A percentile compares a stretch with the other conserved stretches of the same genome.
Conservation (phyloP, 305 asterid species). For the Solanum hybrid region DNA sequence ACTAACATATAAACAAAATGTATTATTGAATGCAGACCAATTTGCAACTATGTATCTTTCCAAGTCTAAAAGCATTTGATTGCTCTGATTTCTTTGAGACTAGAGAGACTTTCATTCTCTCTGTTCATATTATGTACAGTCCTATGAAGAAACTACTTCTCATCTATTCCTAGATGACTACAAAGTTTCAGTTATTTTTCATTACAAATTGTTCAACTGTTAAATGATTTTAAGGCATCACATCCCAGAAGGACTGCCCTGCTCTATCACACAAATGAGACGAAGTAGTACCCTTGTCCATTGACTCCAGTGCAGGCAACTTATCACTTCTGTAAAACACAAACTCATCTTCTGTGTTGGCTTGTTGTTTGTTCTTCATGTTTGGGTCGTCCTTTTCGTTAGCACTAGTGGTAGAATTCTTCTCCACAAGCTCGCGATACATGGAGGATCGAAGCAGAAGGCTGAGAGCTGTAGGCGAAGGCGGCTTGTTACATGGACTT, state of each 20-base stretch:
- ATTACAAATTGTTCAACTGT: background rate
- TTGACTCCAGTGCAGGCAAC: conserved; percentile 12
- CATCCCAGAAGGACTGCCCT: conserved; percentile 22
- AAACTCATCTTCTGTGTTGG: conserved; percentile 7
- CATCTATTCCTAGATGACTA: conserved; percentile 9
- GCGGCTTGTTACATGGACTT: conserved; percentile 28
- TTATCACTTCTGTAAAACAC: conserved; percentile 14
- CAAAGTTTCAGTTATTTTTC: conserved; percentile 3
- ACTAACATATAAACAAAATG: background rate
- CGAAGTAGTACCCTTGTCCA: conserved; percentile 5
- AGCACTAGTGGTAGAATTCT: conserved; percentile 21
- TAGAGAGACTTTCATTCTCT: background rate
- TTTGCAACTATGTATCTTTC: background rate
- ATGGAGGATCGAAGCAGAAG: conserved; percentile 59
- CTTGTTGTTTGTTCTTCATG: background rate
- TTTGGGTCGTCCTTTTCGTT: conserved; percentile 10
- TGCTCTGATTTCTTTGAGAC: background rate
- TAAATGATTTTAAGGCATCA: background rate
- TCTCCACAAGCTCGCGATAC: conserved; percentile 55
- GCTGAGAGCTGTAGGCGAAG: conserved; percentile 58
- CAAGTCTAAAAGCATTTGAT: background rate
- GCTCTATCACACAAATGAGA: background rate
- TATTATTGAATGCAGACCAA: background rate
- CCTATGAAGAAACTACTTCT: background rate
- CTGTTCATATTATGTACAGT: background rate